These are phyloP conservation scores for Lachnellula willkommii DNA, from an alignment of 2,329 filamentous ascomycete genomes.

Conservation along the genomic window DNA sequence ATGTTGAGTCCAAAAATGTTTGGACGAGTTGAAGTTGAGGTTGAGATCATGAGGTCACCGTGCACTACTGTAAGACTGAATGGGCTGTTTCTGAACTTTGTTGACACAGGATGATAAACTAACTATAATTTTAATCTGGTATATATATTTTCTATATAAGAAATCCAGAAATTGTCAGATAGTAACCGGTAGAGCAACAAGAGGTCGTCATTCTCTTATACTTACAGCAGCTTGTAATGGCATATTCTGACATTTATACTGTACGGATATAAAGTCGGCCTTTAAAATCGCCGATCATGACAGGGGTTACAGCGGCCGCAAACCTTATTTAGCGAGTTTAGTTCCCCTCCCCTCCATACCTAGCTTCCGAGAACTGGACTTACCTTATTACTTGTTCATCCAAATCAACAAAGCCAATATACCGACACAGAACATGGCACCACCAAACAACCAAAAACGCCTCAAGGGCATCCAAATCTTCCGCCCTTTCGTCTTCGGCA, in stretches of 20 bases:
- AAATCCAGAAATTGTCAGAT: too few relatives aligned
- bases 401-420: neutral
- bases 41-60: too few relatives aligned
- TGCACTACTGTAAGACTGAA: too few relatives aligned
- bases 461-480: conserved; percentile 60
- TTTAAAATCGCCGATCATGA: neutral
- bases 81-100: too few relatives aligned
- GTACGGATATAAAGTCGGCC: neutral
- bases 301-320: neutral
- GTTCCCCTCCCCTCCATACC: neutral
- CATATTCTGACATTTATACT: too few relatives aligned
- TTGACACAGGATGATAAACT: too few relatives aligned
- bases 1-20: conserved; percentile 1
- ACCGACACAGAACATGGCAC: conserved; percentile 46
- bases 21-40: neutral
- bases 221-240: neutral
- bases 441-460: conserved; percentile 53
- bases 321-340: neutral
- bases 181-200: too few relatives aligned
- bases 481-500: conserved; percentile 68
- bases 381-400: neutral
- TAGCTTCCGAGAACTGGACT: neutral
- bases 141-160: too few relatives aligned
- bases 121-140: too few relatives aligned
- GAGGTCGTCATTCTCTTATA: too few relatives aligned